Evolutionary conservation across 371 early-diverging fungal genomes (phyloP).

Genomic region (Umbelopsis sp.): DNA sequence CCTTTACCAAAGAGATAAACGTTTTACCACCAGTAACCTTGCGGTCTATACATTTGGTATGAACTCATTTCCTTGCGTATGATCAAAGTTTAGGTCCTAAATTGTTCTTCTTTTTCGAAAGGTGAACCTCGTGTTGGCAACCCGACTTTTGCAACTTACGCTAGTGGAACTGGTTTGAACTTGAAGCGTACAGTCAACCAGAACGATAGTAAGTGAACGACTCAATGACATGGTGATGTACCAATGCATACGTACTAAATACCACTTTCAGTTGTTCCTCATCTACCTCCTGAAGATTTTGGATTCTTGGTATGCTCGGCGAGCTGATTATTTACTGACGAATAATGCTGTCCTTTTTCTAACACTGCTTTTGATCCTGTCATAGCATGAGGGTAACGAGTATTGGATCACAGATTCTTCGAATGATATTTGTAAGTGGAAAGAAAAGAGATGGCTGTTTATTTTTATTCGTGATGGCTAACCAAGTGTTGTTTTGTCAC

Average conservation of each 20-base stretch:
- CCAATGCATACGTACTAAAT: neutral
- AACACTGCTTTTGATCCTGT: neutral
- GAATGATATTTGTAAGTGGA: neutral
- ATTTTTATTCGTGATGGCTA: too few relatives aligned
- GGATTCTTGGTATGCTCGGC: constrained; percentile 4
- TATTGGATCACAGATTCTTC: neutral
- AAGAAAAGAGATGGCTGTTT: neutral
- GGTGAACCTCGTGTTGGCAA: constrained; percentile 36
- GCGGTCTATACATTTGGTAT: constrained; percentile 2
- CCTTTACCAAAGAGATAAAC: constrained; percentile 22
- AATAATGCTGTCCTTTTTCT: neutral
- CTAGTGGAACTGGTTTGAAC: constrained; percentile 27
- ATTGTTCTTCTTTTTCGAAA: neutral
- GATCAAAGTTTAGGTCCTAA: neutral
- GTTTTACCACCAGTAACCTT: constrained; percentile 6
- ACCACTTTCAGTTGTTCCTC: neutral
- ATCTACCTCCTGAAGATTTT: constrained; percentile 7
- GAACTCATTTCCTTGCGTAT: neutral
- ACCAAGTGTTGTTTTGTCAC: neutral
- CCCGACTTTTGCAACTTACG: constrained; percentile 31
- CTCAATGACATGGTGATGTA: neutral
- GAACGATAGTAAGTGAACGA: neutral
- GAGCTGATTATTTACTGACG: neutral
- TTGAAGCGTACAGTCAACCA: constrained; percentile 27
- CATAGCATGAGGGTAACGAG: constrained; percentile 5